Evolutionary conservation across 306 rosid genomes (phyloP).

Genomic region (Malus orientalis): DNA sequence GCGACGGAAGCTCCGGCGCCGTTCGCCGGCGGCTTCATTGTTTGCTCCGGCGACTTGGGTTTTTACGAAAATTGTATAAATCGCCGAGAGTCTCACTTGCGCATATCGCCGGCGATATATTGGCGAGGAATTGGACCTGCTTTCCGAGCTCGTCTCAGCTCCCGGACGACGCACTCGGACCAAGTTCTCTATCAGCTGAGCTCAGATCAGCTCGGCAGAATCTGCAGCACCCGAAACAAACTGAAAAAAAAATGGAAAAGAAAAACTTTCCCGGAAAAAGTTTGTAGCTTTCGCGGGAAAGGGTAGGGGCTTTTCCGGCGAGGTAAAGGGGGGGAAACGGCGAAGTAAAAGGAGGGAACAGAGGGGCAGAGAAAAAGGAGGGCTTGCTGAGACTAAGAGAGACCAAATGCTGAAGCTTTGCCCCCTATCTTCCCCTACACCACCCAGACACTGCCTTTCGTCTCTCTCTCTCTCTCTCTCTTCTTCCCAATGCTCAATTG

Average conservation of each 20-base stretch:
- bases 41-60: slow-evolving; percentile 9
- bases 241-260: neutral
- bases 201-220: slow-evolving; percentile 26
- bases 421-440: slow-evolving; percentile 49
- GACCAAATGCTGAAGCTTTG: slow-evolving; percentile 52
- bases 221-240: neutral
- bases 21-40: slow-evolving; percentile 60
- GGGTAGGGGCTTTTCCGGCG: slow-evolving; percentile 11
- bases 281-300: neutral
- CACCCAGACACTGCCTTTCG: slow-evolving; percentile 24
- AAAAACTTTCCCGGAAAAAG: neutral
- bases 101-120: slow-evolving; percentile 14
- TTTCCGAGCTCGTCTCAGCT: neutral
- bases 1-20: slow-evolving; percentile 27
- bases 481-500: neutral
- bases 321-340: slow-evolving; percentile 6
- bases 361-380: slow-evolving; percentile 18
- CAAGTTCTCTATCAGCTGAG: slow-evolving; percentile 2
- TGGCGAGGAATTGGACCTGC: neutral
- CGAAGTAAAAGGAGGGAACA: slow-evolving; percentile 6
- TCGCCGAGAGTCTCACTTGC: slow-evolving; percentile 7
- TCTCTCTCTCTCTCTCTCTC: slow-evolving; percentile 4
- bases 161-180: neutral
- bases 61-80: neutral
- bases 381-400: slow-evolving; percentile 31